These are phyloP conservation scores for Sphaerostilbella broomeana DNA, from an alignment of 2,329 filamentous ascomycete genomes.

Conservation along the genomic window DNA sequence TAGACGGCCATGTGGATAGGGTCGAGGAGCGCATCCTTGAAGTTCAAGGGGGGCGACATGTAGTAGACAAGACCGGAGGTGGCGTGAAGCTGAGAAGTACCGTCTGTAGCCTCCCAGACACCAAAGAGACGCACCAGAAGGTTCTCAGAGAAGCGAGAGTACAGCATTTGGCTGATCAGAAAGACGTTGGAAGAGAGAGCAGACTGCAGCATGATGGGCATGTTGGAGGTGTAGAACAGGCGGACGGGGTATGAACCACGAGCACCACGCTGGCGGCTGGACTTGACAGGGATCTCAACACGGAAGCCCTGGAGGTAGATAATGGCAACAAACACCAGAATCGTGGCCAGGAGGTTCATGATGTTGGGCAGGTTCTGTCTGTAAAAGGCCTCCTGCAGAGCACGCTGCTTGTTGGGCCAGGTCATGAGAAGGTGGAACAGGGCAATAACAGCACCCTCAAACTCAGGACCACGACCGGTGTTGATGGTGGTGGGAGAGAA, in stretches of 20 bases:
- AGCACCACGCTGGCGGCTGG: slow-evolving; percentile 95
- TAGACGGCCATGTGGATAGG: slow-evolving; percentile 95
- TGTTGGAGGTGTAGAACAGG: slow-evolving; percentile 99
- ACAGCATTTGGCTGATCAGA: slow-evolving; percentile 98
- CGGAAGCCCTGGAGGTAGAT: slow-evolving; percentile 99
- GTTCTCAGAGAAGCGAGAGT: slow-evolving; percentile 98
- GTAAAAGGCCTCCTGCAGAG: slow-evolving; percentile 98
- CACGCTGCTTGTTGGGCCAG: slow-evolving; percentile 98
- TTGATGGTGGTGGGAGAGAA: slow-evolving; percentile 99
- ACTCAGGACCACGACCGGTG: slow-evolving; percentile 97
- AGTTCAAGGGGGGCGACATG: slow-evolving; percentile 97
- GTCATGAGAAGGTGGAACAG: slow-evolving; percentile 97
- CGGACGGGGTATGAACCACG: slow-evolving; percentile 97
- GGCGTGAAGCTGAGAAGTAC: slow-evolving; percentile 90
- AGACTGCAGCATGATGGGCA: slow-evolving; percentile 99
- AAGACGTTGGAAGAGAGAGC: slow-evolving; percentile 98
- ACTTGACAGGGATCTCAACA: slow-evolving; percentile 99
- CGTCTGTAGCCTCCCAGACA: slow-evolving; percentile 97
- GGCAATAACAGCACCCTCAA: slow-evolving; percentile 96
- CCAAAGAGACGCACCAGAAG: slow-evolving; percentile 94
- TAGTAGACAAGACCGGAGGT: slow-evolving; percentile 95
- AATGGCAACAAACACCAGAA: slow-evolving; percentile 89
- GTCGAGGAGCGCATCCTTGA: slow-evolving; percentile 93
- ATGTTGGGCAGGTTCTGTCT: slow-evolving; percentile 98
- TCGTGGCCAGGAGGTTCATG: slow-evolving; percentile 94